Conservation (phyloP, 2,329 filamentous ascomycete genomes). For the Colletotrichum tropicale region DNA sequence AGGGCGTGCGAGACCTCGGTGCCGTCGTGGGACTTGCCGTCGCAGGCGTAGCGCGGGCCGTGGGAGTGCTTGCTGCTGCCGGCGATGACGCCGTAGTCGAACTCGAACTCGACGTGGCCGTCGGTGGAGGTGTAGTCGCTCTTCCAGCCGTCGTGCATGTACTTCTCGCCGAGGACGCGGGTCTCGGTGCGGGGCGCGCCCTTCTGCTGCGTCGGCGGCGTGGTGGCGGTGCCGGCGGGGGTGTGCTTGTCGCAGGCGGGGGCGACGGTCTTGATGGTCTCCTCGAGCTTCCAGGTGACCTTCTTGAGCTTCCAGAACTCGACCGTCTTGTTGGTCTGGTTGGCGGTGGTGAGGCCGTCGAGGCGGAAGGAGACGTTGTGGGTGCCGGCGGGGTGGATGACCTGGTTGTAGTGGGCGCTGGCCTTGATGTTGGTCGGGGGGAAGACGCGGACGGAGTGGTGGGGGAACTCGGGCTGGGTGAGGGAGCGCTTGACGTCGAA, state of each 20-base stretch:
- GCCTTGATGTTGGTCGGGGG: conserved; percentile 94
- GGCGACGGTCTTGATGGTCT: conserved; percentile 79
- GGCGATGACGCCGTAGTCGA: conserved; percentile 67
- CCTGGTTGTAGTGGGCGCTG: conserved; percentile 78
- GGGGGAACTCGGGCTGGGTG: conserved; percentile 74
- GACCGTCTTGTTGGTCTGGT: conserved; percentile 72
- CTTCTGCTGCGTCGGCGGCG: conserved; percentile 50
- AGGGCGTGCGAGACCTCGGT: conserved; percentile 84
- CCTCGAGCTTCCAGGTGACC: conserved; percentile 91
- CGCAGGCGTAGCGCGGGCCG: conserved; percentile 71
- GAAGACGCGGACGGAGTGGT: conserved; percentile 92
- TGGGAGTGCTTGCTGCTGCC: conserved; percentile 47
- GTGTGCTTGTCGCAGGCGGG: conserved; percentile 81
- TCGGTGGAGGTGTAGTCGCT: conserved; percentile 60
- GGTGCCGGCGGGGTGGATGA: conserved; percentile 84
- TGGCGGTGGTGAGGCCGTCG: conserved; percentile 80
- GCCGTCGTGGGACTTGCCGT: conserved; percentile 75
- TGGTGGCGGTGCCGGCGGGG: conserved; percentile 48
- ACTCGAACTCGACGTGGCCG: conserved; percentile 76
- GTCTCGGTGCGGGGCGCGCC: conserved; percentile 76
- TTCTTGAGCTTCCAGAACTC: conserved; percentile 88
- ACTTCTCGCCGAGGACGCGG: conserved; percentile 79
- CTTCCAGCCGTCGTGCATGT: conserved; percentile 91
- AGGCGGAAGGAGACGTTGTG: conserved; percentile 82
- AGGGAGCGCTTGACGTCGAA: conserved; percentile 82